phyloP scores from a whole-genome alignment of 257 asterid genomes.

The Cordia subcordata region DNA sequence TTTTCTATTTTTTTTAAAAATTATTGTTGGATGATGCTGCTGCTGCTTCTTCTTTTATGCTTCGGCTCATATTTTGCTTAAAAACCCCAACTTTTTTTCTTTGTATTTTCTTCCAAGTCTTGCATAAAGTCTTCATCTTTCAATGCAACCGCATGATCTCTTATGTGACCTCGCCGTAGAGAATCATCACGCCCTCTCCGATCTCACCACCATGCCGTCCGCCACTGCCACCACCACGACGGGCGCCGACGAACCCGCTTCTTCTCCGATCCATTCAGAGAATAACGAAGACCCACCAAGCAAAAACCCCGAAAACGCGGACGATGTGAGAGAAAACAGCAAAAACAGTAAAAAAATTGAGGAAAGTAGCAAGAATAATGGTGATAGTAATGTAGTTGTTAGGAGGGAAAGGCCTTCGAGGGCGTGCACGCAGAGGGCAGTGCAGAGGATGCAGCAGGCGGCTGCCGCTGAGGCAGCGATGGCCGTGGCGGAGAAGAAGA shows the following conservation, averaged over 20 bases:
- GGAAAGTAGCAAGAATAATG: constrained; percentile 25
- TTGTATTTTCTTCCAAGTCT: background rate
- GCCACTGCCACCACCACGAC: constrained; percentile 33
- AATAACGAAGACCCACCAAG: constrained; percentile 22
- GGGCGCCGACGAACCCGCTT: constrained; percentile 26
- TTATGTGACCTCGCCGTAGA: constrained; percentile 25
- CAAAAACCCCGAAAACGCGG: constrained; percentile 17
- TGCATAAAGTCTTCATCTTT: background rate
- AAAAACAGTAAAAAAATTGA: constrained; percentile 29
- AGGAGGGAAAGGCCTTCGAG: constrained; percentile 91
- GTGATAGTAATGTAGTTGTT: constrained; percentile 29
- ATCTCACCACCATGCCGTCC: constrained; percentile 22
- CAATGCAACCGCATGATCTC: constrained; percentile 45
- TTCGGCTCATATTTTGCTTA: background rate
- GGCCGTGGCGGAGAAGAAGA: constrained; percentile 55
- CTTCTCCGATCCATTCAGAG: constrained; percentile 68
- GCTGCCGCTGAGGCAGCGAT: constrained; percentile 76
- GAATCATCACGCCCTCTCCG: constrained; percentile 24
- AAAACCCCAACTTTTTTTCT: constrained; percentile 13
- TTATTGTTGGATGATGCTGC: too few species aligned
- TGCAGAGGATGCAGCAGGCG: constrained; percentile 76
- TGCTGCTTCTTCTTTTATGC: too few species aligned
- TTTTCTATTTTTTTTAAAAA: too few species aligned
- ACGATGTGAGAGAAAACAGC: constrained; percentile 22
- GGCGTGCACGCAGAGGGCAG: constrained; percentile 95